Evolutionary conservation across 2,329 filamentous ascomycete species (phyloP), one percentile per base, ranked within the genome.

Genomic region (Penicillium sp.): DNA sequence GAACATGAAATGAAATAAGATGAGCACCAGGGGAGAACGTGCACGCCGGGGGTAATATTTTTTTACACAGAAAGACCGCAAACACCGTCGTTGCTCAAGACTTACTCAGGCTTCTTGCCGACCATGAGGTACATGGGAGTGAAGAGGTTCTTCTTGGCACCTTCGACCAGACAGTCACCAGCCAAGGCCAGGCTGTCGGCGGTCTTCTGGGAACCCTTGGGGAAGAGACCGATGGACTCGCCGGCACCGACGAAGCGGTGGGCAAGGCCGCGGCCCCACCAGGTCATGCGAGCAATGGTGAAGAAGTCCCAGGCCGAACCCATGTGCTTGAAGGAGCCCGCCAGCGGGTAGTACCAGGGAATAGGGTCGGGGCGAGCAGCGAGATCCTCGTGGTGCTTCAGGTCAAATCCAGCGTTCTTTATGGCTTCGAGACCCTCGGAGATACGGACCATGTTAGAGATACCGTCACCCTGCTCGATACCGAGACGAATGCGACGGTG

Each of bases 121-220:
- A 97, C 86, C 91, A 97, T 97, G 72, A 97, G 81, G 79, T 96
- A 97, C 93, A 97, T 97, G 56, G 93, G 93, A 1, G 93, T 97
- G 79, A 97, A 97, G n/a, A 97, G 84, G 76, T 96, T 90, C 80
- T 93, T 83, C 75, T 86, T 85, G 36, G 87, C 93, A 77, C 93
- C 93, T 48, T 90, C 91, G 23, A 96, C 93, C 51, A 97, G 81
- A 68, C 86, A 89, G 76, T 97, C 93, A 12, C 86, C 92, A 33
- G 91, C 93, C 58, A 87, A 71, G 6, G 89, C 92, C 69, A 97
- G 79, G 70, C 89, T 92, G 77, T 97, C 89, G 12, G 92, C 93
- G n/a, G 92, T 96, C 86, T 96, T 96, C 79, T 91, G 90, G 48
- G 92, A 96, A 49, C 93, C 93, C 53, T 79, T 81, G 36, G 93